A percentile compares a stretch with the other conserved stretches of the same genome.
Conservation (phyloP, 208 protist genomes). For the Plasmodiophora brassicae region DNA sequence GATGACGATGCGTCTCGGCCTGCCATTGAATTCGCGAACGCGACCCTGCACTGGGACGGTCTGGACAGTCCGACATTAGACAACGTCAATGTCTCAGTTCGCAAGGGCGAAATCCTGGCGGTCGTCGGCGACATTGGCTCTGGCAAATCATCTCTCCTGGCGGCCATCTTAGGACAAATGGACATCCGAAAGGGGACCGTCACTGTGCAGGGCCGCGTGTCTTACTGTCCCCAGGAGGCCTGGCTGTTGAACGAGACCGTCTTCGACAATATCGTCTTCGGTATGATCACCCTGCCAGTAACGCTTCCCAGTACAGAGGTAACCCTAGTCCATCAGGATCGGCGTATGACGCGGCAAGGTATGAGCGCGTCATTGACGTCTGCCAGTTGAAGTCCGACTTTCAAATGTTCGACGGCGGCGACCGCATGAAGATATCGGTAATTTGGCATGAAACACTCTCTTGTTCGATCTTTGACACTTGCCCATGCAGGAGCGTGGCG, state of each 20-base stretch:
- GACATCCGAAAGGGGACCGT: no score
- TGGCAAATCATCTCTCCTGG: constrained; percentile 63
- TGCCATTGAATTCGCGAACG: no score
- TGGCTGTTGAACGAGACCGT: no score
- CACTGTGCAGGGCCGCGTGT: no score
- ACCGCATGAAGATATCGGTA: constrained; percentile 48
- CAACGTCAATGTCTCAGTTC: not conserved
- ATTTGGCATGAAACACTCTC: constrained; percentile 53
- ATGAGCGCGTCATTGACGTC: not conserved
- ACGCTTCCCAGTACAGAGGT: no score
- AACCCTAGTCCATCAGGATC: no score
- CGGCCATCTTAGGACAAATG: constrained; percentile 65
- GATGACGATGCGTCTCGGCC: not conserved
- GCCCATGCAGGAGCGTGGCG: constrained; percentile 56
- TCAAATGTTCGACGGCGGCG: constrained; percentile 37
- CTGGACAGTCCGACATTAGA: no score
- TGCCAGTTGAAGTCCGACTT: constrained; percentile 48
- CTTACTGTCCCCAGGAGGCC: no score
- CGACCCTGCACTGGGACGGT: no score
- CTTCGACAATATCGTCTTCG: no score
- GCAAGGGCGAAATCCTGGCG: constrained; percentile 38
- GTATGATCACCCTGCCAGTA: no score
- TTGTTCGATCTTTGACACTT: no score
- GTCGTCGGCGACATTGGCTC: constrained; percentile 61
- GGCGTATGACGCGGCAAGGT: constrained; percentile 37